Percentiles rank a stretch among this genome's conserved stretches.
phyloP scores from a whole-genome alignment of 2,329 filamentous ascomycete species.

The Aspergillus sp. region DNA sequence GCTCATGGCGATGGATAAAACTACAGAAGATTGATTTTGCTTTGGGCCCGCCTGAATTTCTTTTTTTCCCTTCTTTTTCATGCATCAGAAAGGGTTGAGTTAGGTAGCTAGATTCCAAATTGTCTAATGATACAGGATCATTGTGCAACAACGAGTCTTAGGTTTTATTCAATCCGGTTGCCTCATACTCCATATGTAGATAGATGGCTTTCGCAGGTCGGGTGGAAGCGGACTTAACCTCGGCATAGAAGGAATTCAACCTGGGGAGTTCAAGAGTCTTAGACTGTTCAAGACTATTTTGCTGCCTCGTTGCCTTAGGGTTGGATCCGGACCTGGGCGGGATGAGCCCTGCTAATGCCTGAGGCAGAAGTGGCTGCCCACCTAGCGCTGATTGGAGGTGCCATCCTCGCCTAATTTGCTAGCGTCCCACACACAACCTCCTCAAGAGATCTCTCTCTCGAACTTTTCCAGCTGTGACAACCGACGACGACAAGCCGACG shows the following conservation, averaged over 20 bases:
- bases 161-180: background rate
- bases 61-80: background rate
- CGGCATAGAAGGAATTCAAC: background rate
- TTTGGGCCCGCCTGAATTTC: background rate
- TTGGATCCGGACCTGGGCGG: background rate
- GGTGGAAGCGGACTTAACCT: too few relatives aligned
- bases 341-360: slow-evolving; percentile 5
- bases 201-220: too few relatives aligned
- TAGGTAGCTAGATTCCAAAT: background rate
- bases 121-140: background rate
- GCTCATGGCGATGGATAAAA: background rate
- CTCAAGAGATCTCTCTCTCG: slow-evolving; percentile 30
- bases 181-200: background rate
- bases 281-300: background rate
- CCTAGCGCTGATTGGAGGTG: slow-evolving; percentile 23
- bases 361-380: slow-evolving; percentile 5
- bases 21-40: slow-evolving; percentile 3
- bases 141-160: background rate
- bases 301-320: slow-evolving; percentile 15
- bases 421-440: slow-evolving; percentile 45
- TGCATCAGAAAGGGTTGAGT: slow-evolving; percentile 1
- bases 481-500: slow-evolving; percentile 41
- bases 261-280: background rate
- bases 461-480: slow-evolving; percentile 41
- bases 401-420: slow-evolving; percentile 40